Evolutionary conservation across 768 basidiomycete species (phyloP).

Genomic region (Leccinum incarnatum): DNA sequence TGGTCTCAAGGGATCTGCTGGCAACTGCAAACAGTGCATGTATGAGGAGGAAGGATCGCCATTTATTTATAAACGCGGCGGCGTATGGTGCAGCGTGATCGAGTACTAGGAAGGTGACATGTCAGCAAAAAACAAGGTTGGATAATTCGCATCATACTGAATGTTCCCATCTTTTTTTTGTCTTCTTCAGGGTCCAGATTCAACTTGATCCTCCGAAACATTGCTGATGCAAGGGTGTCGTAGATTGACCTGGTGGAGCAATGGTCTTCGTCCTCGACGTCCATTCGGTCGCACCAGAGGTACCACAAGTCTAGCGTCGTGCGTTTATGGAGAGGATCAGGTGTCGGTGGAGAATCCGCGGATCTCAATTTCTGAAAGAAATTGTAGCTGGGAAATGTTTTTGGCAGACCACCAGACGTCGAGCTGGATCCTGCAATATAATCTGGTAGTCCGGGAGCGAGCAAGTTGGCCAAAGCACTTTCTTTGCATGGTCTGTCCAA

Average conservation of each 20-base stretch:
- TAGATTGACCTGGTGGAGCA: not conserved
- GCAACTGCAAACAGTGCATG: not conserved
- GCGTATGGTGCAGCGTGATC: not conserved
- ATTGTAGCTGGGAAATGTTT: conserved; percentile 13
- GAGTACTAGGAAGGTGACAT: not conserved
- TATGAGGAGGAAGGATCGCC: not conserved
- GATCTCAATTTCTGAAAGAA: not conserved
- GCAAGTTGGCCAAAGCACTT: conserved; percentile 4
- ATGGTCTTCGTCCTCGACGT: not conserved
- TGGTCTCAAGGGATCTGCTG: conserved; percentile 1
- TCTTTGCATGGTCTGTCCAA: conserved; percentile 5
- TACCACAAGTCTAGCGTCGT: conserved; percentile 4
- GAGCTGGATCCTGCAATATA: conserved; percentile 15
- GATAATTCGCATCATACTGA: not conserved
- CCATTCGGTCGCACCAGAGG: not conserved
- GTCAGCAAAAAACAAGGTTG: not conserved
- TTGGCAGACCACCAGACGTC: conserved; percentile 16
- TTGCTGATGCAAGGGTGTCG: not conserved
- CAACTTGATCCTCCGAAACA: not conserved
- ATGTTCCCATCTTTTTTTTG: not conserved
- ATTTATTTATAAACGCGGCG: not conserved
- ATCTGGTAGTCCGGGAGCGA: conserved; percentile 22
- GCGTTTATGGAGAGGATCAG: not conserved
- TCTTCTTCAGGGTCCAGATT: not conserved
- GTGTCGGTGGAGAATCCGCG: too few relatives aligned